Conservation (phyloP, 306 rosid species). For the Hippophae gyantsensis region DNA sequence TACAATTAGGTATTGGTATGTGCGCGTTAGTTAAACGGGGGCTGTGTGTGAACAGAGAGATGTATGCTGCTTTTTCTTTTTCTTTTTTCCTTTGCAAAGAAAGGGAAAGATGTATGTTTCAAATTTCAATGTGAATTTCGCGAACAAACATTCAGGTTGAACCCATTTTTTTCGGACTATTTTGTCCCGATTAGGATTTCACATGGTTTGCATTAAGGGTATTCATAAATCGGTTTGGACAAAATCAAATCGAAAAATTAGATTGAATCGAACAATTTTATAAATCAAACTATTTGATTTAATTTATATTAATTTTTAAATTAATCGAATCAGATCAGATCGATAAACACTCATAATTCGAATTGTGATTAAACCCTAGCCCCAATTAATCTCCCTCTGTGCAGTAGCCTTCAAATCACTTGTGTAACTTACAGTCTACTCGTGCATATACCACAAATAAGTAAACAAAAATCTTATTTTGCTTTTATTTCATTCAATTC, state of each 20-base stretch:
- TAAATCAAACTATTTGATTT: too few relatives aligned
- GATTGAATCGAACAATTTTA: too few relatives aligned
- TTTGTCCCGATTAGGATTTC: conserved; percentile 44
- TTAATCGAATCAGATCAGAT: fast-evolving
- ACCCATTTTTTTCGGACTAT: conserved; percentile 34
- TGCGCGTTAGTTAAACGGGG: conserved; percentile 19
- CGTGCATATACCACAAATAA: too few relatives aligned
- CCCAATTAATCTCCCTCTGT: conserved; percentile 1
- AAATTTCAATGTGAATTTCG: conserved; percentile 52
- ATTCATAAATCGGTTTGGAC: too few relatives aligned
- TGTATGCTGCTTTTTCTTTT: conserved; percentile 3
- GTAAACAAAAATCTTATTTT: too few relatives aligned
- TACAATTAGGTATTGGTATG: conserved; percentile 2
- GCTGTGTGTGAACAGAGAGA: conserved; percentile 12
- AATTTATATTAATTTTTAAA: too few relatives aligned
- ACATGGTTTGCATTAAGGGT: neutral
- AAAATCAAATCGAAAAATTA: too few relatives aligned
- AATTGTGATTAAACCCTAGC: conserved; percentile 2
- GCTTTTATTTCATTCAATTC: too few relatives aligned
- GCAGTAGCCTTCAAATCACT: too few relatives aligned
- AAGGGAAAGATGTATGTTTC: conserved; percentile 30
- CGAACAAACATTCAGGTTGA: conserved; percentile 74
- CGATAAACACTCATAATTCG: neutral
- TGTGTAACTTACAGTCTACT: too few relatives aligned
- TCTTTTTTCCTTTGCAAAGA: conserved; percentile 12